Conservation (phyloP, 305 asterid species). For the Withania somnifera region DNA sequence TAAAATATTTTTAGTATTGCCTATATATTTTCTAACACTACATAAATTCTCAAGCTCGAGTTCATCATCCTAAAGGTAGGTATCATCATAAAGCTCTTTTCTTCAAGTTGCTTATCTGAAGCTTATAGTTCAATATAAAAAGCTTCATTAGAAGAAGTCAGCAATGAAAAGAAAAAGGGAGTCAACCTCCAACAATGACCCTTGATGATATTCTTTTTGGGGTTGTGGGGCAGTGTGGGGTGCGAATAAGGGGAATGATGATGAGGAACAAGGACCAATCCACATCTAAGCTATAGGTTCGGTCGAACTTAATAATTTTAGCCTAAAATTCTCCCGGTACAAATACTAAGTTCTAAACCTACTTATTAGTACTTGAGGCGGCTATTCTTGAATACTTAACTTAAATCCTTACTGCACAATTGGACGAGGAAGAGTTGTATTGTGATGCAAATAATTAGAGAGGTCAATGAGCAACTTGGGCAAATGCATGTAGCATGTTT, state of each 20-base stretch:
- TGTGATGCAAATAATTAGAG: background rate
- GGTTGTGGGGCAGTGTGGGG: too few species aligned
- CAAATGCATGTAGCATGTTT: background rate
- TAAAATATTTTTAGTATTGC: background rate
- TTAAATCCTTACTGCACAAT: background rate
- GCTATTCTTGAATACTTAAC: background rate
- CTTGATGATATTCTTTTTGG: background rate
- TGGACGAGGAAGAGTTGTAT: background rate
- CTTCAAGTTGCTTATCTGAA: background rate
- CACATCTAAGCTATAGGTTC: background rate
- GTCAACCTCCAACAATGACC: background rate
- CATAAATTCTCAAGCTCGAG: background rate
- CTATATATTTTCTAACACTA: background rate
- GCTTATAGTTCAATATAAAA: background rate
- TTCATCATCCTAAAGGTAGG: too few species aligned
- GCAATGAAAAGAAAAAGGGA: background rate
- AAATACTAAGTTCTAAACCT: background rate
- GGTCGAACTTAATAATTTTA: background rate
- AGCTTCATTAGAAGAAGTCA: background rate
- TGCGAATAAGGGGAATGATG: too few species aligned
- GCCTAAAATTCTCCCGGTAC: background rate
- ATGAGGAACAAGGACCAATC: background rate
- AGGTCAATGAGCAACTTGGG: background rate
- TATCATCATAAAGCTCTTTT: background rate
- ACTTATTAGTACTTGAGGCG: background rate